These are phyloP conservation scores for Santalum album DNA, from an alignment of 164 flowering plant genomes.

Conservation along the genomic window DNA sequence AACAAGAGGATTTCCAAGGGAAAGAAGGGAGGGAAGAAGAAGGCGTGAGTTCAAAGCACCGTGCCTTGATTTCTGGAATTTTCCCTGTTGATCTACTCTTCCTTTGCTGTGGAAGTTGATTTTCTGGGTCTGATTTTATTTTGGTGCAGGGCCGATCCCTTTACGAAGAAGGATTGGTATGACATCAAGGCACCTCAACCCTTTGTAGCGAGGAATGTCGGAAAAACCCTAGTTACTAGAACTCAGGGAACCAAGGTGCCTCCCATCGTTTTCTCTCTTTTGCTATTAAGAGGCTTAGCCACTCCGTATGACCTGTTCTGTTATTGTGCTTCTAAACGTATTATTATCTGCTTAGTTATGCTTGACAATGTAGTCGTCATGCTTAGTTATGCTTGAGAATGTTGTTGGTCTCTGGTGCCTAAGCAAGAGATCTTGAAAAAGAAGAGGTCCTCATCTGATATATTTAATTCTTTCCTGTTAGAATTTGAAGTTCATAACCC, in stretches of 20 bases:
- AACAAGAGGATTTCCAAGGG: slow-evolving; percentile 98
- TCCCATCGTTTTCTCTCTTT: not conserved
- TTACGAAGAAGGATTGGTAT: slow-evolving; percentile 91
- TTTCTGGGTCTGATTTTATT: not conserved
- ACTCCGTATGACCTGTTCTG: no score
- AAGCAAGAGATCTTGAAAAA: no score
- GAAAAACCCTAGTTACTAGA: slow-evolving; percentile 80
- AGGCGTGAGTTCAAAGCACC: slow-evolving; percentile 43
- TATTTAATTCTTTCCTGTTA: no score
- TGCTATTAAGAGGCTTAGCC: no score
- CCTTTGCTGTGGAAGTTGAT: not conserved
- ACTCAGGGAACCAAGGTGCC: slow-evolving; percentile 99
- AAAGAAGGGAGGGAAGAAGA: slow-evolving; percentile 95
- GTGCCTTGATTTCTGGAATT: not conserved
- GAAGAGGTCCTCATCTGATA: no score
- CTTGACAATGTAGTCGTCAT: no score
- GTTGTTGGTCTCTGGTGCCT: no score
- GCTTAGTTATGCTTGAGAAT: no score
- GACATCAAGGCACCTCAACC: slow-evolving; percentile 77
- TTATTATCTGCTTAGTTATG: no score
- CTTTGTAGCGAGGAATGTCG: slow-evolving; percentile 50
- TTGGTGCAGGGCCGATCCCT: slow-evolving; percentile 57
- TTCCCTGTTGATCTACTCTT: not conserved
- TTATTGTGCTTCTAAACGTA: no score
- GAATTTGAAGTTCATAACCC: no score